Conservation (phyloP, 805 yeast genomes). For the Brettanomyces custersianus region DNA sequence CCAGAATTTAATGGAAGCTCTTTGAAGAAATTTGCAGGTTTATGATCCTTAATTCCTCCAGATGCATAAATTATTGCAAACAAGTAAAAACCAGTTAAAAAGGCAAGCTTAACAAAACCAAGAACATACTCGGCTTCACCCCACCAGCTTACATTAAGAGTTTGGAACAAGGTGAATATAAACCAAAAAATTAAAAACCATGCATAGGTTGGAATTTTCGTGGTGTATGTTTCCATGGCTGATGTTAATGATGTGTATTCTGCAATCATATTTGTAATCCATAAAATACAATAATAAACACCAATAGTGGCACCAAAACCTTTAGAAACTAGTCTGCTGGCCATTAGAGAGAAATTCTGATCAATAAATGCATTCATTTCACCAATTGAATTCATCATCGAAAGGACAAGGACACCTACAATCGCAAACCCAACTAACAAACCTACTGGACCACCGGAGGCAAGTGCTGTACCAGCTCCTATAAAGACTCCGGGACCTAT, state of each 20-base stretch:
- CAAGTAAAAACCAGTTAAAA: slow-evolving; percentile 39
- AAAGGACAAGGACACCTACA: slow-evolving; percentile 40
- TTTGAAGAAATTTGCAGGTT: slow-evolving; percentile 28
- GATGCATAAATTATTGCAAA: slow-evolving; percentile 28
- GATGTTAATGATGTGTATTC: slow-evolving; percentile 45
- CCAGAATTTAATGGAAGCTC: slow-evolving; percentile 18
- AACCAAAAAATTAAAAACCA: slow-evolving; percentile 43
- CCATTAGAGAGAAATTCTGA: slow-evolving; percentile 41
- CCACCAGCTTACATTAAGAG: slow-evolving; percentile 39
- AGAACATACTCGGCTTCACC: slow-evolving; percentile 50
- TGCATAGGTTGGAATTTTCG: slow-evolving; percentile 42
- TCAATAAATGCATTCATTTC: slow-evolving; percentile 32
- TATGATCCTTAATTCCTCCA: slow-evolving; percentile 28
- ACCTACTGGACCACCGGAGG: slow-evolving; percentile 42
- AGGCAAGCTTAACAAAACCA: slow-evolving; percentile 39
- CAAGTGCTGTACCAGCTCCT: slow-evolving; percentile 35
- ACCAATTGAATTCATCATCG: slow-evolving; percentile 45
- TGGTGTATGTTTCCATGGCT: slow-evolving; percentile 39
- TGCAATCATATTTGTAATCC: slow-evolving; percentile 44
- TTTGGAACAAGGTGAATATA: slow-evolving; percentile 40
- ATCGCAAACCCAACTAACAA: slow-evolving; percentile 36
- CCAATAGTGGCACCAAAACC: slow-evolving; percentile 50
- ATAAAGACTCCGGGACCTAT: slow-evolving; percentile 50
- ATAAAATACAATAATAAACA: slow-evolving; percentile 42
- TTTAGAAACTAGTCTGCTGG: slow-evolving; percentile 38